Conservation (phyloP, 805 yeast species). For the Kazachstania kunashirensis region DNA sequence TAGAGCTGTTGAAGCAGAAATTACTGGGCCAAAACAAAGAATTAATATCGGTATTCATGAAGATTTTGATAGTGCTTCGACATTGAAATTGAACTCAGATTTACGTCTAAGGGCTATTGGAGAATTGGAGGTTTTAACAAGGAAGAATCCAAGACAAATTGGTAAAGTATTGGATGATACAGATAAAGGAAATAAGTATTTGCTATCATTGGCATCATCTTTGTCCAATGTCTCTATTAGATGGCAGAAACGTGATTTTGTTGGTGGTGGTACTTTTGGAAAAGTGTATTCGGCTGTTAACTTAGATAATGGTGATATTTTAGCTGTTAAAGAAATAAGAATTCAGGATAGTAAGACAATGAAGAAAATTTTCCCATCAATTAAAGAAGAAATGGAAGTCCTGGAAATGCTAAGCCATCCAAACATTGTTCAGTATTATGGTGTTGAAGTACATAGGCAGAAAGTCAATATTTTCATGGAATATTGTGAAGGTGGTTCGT, state of each 20-base stretch:
- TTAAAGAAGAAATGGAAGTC: slow-evolving; percentile 94
- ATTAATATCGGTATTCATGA: slow-evolving; percentile 29
- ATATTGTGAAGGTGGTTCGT: slow-evolving; percentile 90
- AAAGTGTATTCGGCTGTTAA: slow-evolving; percentile 86
- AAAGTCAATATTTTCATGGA: slow-evolving; percentile 95
- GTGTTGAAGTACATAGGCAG: slow-evolving; percentile 95
- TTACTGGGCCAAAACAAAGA: slow-evolving; percentile 27
- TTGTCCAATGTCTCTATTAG: slow-evolving; percentile 83
- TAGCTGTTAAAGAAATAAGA: slow-evolving; percentile 94
- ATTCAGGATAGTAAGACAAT: slow-evolving; percentile 83
- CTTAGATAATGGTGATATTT: slow-evolving; percentile 86
- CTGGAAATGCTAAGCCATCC: slow-evolving; percentile 93
- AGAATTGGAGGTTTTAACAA: slow-evolving; percentile 47
- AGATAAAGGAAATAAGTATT: slow-evolving; percentile 77
- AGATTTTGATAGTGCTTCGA: slow-evolving; percentile 45
- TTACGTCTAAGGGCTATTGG: slow-evolving; percentile 58
- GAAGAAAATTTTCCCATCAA: slow-evolving; percentile 73
- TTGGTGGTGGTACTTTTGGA: slow-evolving; percentile 96
- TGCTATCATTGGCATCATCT: slow-evolving; percentile 78
- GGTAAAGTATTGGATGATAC: slow-evolving; percentile 87
- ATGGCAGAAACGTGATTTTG: slow-evolving; percentile 92
- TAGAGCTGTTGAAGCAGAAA: slow-evolving; percentile 56
- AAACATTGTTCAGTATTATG: slow-evolving; percentile 90
- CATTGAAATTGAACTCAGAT: slow-evolving; percentile 49
- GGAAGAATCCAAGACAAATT: slow-evolving; percentile 40